phyloP scores from a whole-genome alignment of 1,139 yeast species.

The Yueomyces sp. region DNA sequence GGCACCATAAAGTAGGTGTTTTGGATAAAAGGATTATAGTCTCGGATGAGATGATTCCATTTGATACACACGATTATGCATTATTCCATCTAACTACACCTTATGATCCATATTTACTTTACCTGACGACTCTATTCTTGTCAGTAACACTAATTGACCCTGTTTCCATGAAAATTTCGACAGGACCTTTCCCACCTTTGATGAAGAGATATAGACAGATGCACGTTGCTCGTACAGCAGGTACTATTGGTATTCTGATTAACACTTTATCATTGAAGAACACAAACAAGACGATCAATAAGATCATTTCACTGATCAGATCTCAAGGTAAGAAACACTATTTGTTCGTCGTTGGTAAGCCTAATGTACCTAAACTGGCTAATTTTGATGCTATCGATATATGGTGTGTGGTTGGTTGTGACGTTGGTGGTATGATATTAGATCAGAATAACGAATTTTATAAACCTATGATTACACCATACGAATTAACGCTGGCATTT shows the following conservation, averaged over 20 bases:
- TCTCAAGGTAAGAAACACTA: constrained; percentile 84
- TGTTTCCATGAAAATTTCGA: constrained; percentile 17
- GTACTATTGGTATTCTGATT: constrained; percentile 81
- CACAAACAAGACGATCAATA: constrained; percentile 50
- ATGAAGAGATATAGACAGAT: constrained; percentile 76
- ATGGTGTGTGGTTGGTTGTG: constrained; percentile 93
- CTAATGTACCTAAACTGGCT: constrained; percentile 94
- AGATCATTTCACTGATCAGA: constrained; percentile 46
- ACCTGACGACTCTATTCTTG: constrained; percentile 56
- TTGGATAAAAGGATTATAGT: constrained; percentile 22
- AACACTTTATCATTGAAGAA: constrained; percentile 75
- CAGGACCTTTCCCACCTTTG: constrained; percentile 63
- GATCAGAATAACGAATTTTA: constrained; percentile 70
- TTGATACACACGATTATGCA: constrained; percentile 27
- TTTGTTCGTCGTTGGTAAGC: constrained; percentile 92
- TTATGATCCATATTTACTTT: constrained; percentile 65
- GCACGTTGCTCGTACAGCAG: constrained; percentile 82
- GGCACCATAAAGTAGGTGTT: constrained; percentile 3
- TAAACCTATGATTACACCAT: constrained; percentile 89
- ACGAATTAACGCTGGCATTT: constrained; percentile 73
- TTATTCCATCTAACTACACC: constrained; percentile 66
- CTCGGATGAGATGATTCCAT: constrained; percentile 3
- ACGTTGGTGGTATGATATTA: constrained; percentile 80
- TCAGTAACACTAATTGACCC: constrained; percentile 41
- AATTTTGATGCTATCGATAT: constrained; percentile 84